Base-by-base conservation (phyloP, 2,329 filamentous ascomycete species). In the Didymella arachidicola region DNA sequence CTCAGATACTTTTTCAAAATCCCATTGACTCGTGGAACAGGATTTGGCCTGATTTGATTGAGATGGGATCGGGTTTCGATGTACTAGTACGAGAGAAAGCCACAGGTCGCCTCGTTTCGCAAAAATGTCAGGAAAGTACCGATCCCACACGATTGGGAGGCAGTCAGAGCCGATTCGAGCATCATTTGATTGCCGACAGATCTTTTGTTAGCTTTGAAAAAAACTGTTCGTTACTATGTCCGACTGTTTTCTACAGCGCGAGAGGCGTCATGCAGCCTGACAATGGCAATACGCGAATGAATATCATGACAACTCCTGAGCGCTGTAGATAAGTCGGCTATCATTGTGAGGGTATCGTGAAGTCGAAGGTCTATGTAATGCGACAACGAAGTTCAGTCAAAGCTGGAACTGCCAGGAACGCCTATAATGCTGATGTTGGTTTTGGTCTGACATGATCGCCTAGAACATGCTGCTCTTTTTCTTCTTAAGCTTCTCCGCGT, bases 401-500 rank as follows among this genome's bases (percentile, higher is more conserved):
- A 41, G 22, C 19, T 43, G 22, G 47, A 47, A 34, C 19, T 39
- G 38, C 55, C 55, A 49, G 26, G 38, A 49, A 58, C 55, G 55
- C 55, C 55, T 38, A 25, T 44, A 49, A 45, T 58, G 55, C 49
- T 32, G 49, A 18, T 44, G 7, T 19, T 19, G 30, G 7, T 38
- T 14, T 12, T 8, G 16, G n/a, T 14, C 30, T 30, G 32, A n/a
- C 32, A 34, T 18, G 8, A n/a, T 25, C 30, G 39, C 50, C 52
- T 60, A 80, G 66, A 79, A 81, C 74, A 80, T 77, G 45, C 77
- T 75, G 60, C 78, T 80, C 56, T 76, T 71, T 67, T 81, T 81
- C 71, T 80, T 81, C 55, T 69, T 71, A 60, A 80, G 61, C 53
- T 74, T 77, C 38, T 65, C 72, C 12, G 68, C 53, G 43, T 59